Evolutionary conservation across 2,329 filamentous ascomycete species (phyloP).

Genomic region (Pseudogymnoascus sp.): DNA sequence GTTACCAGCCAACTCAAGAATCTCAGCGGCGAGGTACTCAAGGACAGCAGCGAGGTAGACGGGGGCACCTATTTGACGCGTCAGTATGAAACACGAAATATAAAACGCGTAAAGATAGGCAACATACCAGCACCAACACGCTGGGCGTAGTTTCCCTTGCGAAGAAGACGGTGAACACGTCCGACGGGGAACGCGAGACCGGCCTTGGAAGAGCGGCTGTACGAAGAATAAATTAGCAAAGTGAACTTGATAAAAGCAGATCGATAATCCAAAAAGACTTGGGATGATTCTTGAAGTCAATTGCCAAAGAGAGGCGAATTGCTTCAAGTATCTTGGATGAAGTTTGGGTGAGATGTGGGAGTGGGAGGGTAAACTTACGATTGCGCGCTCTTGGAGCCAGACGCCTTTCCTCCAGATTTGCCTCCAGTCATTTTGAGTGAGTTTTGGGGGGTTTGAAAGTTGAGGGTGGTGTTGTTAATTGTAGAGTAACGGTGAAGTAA

Average conservation of each 20-base stretch:
- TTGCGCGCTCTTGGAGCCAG: constrained; percentile 97
- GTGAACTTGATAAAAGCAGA: constrained; percentile 15
- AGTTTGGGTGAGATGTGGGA: constrained; percentile 10
- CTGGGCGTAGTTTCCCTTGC: constrained; percentile 99
- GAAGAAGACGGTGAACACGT: constrained; percentile 97
- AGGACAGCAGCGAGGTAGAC: constrained; percentile 97
- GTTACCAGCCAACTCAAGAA: constrained; percentile 97
- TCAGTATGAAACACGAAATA: constrained; percentile 19
- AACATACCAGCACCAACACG: constrained; percentile 85
- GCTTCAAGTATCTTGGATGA: neutral
- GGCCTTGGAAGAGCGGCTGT: constrained; percentile 94
- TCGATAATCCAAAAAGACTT: constrained; percentile 21
- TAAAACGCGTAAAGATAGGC: constrained; percentile 5
- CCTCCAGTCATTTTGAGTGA: constrained; percentile 96
- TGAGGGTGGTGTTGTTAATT: constrained; percentile 22
- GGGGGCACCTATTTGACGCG: constrained; percentile 53
- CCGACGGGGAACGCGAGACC: constrained; percentile 98
- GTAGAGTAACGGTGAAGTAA: constrained; percentile 18
- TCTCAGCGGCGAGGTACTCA: constrained; percentile 97
- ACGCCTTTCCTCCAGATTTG: constrained; percentile 99
- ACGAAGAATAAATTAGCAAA: constrained; percentile 32
- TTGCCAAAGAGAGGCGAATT: constrained; percentile 33
- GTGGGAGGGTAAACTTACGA: constrained; percentile 60
- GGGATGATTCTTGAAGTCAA: constrained; percentile 5
- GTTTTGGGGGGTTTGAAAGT: constrained; percentile 28